Evolutionary conservation across 2,329 filamentous ascomycete species (phyloP).

Genomic region (Scedosporium apiospermum): DNA sequence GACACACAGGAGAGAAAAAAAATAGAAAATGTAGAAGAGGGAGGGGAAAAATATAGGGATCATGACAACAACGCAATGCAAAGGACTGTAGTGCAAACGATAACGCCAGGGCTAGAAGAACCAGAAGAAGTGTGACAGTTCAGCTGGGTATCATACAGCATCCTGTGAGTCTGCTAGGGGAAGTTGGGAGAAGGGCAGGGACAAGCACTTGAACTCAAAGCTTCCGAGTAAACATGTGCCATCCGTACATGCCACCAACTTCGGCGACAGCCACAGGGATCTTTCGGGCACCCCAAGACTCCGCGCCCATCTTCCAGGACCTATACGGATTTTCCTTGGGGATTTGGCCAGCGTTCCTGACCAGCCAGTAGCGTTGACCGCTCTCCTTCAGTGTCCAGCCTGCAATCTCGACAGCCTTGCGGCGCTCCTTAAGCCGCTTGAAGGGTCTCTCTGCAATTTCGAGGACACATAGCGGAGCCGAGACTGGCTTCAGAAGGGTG

Average conservation of each 20-base stretch:
- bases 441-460: constrained; percentile 64
- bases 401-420: constrained; percentile 46
- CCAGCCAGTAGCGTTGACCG: constrained; percentile 56
- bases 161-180: neutral
- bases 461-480: constrained; percentile 64
- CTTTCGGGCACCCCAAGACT: constrained; percentile 81
- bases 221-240: constrained; percentile 53
- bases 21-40: neutral
- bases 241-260: constrained; percentile 88
- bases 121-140: constrained; percentile 4
- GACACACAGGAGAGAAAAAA: neutral
- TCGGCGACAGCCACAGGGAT: constrained; percentile 86
- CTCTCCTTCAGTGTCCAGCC: constrained; percentile 68
- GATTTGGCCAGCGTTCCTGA: constrained; percentile 28
- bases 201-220: constrained; percentile 26
- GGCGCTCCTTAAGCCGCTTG: constrained; percentile 52
- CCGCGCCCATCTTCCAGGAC: constrained; percentile 76
- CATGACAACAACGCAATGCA: neutral
- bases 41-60: neutral
- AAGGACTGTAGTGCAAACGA: neutral
- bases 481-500: constrained; percentile 47
- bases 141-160: constrained; percentile 2
- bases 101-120: constrained; percentile 3
- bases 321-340: constrained; percentile 38
- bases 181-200: neutral